Evolutionary conservation across 495 filamentous ascomycete genomes (phyloP), one percentile per base, ranked within the genome.

Genomic region (Penicillium macrosclerotiorum): DNA sequence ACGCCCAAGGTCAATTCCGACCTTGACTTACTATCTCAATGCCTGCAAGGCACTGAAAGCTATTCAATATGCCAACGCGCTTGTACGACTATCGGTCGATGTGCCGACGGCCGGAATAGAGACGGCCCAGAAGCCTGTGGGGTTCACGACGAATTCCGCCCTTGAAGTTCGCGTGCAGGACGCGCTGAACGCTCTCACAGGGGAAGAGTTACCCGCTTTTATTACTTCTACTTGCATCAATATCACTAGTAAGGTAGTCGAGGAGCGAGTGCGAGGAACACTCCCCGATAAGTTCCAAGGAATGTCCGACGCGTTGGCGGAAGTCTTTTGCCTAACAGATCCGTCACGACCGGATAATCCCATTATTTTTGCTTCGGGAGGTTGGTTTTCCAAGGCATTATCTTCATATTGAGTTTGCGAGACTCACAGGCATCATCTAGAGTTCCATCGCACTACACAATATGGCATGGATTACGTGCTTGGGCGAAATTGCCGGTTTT

Each of bases 251-350:
- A 59, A 55, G 4, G 57, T 69, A n/a, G 61, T 68, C 2, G 61
- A 68, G 41, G 60, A 61, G 41, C 58, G 60, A 0, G 55, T 69
- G 18, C 59, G 63, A 8, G 63, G 61, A 27, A 65, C 61, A 1
- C 51, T 69, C 3, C 63, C 61, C 1, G 54, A 55, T 0, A 66
- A 65, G 43, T 67, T 71, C 78, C 25, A 71, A 64, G 42, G 78
- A 74, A 51, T 83, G 18, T 80, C 82, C 5, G 84, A 89, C 55
- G 84, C 84, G 3, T 56, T 90, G 37, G 84, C 81, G 1, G 85
- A 89, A 57, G 83, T 85, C 1, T 90, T 89, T 53, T 88, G 85
- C 62, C 62, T 89, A 47, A 85, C 84, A 8, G 87, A 91, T 66
- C 86, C 87, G 4, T 82, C 82, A 12, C 68, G 83, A 47, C 71